Conservation (phyloP, 1,284 basidiomycete genomes). For the Fistulinella staudtii region DNA sequence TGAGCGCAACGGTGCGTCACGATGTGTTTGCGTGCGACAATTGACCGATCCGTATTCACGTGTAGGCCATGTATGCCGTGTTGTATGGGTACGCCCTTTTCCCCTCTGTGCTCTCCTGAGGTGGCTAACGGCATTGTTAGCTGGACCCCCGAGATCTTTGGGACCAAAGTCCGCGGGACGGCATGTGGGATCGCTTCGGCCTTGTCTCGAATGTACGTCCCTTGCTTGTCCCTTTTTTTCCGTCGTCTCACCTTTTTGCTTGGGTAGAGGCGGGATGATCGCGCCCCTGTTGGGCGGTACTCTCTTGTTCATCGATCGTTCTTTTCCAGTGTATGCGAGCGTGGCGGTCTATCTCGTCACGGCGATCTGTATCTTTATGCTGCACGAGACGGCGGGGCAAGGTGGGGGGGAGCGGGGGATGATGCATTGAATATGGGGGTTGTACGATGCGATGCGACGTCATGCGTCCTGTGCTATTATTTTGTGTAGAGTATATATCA, state of each 20-base stretch:
- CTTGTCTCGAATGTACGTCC: conserved; percentile 75
- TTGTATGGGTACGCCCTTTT: conserved; percentile 70
- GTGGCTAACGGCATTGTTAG: conserved; percentile 28
- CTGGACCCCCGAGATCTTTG: conserved; percentile 91
- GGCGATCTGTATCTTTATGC: conserved; percentile 60
- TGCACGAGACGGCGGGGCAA: conserved; percentile 40
- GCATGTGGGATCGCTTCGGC: conserved; percentile 91
- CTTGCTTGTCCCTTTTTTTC: too few species aligned
- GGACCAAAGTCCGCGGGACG: conserved; percentile 83
- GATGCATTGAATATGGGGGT: conserved; percentile 18
- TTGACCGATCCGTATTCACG: neutral
- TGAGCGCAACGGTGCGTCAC: conserved; percentile 68
- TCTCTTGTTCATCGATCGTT: conserved; percentile 68
- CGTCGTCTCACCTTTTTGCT: neutral
- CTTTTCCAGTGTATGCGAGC: conserved; percentile 79
- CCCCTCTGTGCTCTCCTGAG: neutral
- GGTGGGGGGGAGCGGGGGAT: conserved; percentile 11
- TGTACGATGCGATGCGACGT: too few species aligned
- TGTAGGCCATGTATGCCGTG: conserved; percentile 87
- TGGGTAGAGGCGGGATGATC: conserved; percentile 79
- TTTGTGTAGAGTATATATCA: too few species aligned
- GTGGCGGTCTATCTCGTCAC: conserved; percentile 68
- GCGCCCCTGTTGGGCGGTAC: conserved; percentile 83
- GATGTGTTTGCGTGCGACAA: neutral
- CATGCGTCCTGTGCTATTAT: too few species aligned